Base-by-base conservation (phyloP, 1,284 basidiomycete genomes). In the Vanrija sp. region DNA sequence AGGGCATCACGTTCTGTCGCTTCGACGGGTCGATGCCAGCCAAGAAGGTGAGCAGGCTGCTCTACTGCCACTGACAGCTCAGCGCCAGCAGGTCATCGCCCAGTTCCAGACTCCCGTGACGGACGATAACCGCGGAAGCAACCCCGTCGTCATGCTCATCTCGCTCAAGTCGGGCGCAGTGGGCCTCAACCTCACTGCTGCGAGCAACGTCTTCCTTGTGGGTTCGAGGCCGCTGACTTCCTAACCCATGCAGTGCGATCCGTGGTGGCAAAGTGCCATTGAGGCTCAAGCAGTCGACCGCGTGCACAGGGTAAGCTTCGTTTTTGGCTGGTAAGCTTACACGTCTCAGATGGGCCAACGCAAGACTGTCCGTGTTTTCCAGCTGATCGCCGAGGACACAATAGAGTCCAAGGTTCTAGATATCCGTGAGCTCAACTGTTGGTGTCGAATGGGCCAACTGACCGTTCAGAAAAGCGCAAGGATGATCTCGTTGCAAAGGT, bases 261-360 rank as follows among this genome's bases (percentile, higher is more conserved):
- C 91, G 40, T 78, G 78, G 70, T 79, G 78, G 79, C 78, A 88
- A 79, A 88, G 89, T 65, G 89, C 91, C 3, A 92, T 94, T 44
- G 91, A 94, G 75, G 68, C 71, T n/a, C 89, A 94, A 69, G 91
- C 91, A 0, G 88, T 94, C 57, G 91, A 94, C 70, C 80, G 91
- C 64, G 85, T 83, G 53, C 86, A 87, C 64, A 78, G 84, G 78
- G 82, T 72, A 49, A 72, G 57, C 54, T 55, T 69, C 29, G 15
- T n/a, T 43, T 29, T 4, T 40, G 54, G 76, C 85, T 86, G 9
- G 42, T 54, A 7, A 43, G 14, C 44, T 51, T 19, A 54, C 21
- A 23, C 43, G 15, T n/a, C 38, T 1, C 46, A 73, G 52, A 90
- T 91, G 63, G 90, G 89, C 10, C 89, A 91, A 72, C 87, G 78